These are phyloP conservation scores for Ophiostoma pallidulum DNA, from an alignment of 2,329 filamentous ascomycete species.

Conservation along the genomic window DNA sequence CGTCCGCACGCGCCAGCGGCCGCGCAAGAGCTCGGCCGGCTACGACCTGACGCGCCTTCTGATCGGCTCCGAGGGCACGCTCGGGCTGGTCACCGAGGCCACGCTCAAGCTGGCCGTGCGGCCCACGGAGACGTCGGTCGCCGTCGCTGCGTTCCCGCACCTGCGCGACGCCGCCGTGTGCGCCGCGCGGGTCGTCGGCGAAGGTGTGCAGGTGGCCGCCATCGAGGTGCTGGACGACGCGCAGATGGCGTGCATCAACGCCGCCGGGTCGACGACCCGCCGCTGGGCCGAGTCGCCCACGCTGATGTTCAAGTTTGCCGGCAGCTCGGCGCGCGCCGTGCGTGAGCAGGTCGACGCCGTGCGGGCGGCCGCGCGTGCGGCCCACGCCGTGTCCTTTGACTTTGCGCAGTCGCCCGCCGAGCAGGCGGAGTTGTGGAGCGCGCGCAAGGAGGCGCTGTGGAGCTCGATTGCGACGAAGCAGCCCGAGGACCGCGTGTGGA, in stretches of 20 bases:
- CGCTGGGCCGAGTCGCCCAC: constrained; percentile 65
- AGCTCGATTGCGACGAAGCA: constrained; percentile 60
- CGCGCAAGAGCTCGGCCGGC: constrained; percentile 80
- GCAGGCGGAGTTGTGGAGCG: constrained; percentile 70
- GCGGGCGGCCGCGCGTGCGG: constrained; percentile 48
- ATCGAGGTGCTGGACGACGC: constrained; percentile 88
- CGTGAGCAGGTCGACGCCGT: constrained; percentile 71
- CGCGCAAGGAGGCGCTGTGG: constrained; percentile 77
- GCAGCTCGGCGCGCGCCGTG: constrained; percentile 53
- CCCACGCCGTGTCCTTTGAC: constrained; percentile 62
- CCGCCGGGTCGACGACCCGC: constrained; percentile 55
- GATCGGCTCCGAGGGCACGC: constrained; percentile 83
- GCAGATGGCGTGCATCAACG: constrained; percentile 67
- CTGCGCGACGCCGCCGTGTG: constrained; percentile 68
- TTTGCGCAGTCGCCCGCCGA: constrained; percentile 62
- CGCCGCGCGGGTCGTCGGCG: constrained; percentile 68
- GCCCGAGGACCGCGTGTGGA: constrained; percentile 68
- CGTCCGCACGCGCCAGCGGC: constrained; percentile 80
- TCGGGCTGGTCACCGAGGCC: constrained; percentile 85
- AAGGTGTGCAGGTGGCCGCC: constrained; percentile 79
- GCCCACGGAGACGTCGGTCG: constrained; percentile 71
- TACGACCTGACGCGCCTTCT: constrained; percentile 88
- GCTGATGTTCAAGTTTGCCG: constrained; percentile 76
- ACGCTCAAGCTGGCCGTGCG: constrained; percentile 77
- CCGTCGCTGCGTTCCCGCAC: constrained; percentile 51